These are phyloP conservation scores for Candida sanyaensis DNA, from an alignment of 1,139 yeast species.

Conservation along the genomic window DNA sequence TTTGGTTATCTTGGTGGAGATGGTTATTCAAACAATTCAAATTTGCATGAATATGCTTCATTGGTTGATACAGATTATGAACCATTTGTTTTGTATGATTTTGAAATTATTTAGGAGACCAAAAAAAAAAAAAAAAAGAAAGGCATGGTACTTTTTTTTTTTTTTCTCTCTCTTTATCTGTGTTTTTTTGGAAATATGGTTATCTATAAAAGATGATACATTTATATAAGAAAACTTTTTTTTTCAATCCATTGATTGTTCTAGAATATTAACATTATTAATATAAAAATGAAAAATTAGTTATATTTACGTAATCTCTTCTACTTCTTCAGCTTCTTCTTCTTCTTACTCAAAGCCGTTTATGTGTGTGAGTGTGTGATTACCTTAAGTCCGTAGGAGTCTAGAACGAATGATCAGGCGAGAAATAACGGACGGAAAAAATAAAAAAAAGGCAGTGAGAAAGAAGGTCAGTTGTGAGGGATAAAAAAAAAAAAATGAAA, in stretches of 20 bases:
- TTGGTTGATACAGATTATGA: slow-evolving; percentile 93
- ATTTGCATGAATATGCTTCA: slow-evolving; percentile 83
- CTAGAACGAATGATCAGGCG: neutral
- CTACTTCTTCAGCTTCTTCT: too few species aligned
- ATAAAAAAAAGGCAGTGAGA: too few species aligned
- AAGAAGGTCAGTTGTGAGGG: neutral
- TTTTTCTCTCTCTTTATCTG: too few species aligned
- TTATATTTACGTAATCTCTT: too few species aligned
- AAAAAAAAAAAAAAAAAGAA: neutral
- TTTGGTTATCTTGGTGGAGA: slow-evolving; percentile 92
- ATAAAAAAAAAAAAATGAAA: too few species aligned
- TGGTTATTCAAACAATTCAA: slow-evolving; percentile 68
- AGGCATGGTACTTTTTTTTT: too few species aligned
- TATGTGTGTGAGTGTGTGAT: too few species aligned
- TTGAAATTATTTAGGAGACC: slow-evolving; percentile 37
- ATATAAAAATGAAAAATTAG: neutral
- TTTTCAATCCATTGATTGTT: neutral
- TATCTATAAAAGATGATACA: too few species aligned
- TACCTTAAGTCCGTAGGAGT: neutral
- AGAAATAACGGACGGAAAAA: too few species aligned
- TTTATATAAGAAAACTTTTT: too few species aligned
- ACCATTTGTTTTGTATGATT: slow-evolving; percentile 84
- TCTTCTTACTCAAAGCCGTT: too few species aligned
- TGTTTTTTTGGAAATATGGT: too few species aligned
- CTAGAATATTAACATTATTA: slow-evolving; percentile 1